phyloP scores from a whole-genome alignment of 1,139 yeast genomes.

The Komagataea norvegica region DNA sequence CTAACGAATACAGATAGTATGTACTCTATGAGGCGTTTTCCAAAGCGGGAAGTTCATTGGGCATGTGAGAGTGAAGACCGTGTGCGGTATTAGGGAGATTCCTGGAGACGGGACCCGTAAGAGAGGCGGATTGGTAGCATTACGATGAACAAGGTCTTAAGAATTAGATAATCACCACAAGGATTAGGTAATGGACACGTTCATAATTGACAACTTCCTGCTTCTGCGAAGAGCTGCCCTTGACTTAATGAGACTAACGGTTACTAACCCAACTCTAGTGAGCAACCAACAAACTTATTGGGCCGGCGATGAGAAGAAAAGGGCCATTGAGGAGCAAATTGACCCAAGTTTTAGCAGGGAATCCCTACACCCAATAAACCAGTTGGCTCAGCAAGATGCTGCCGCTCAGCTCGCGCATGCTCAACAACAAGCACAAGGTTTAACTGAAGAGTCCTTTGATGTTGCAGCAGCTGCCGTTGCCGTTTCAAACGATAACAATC shows the following conservation, averaged over 20 bases:
- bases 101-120: too few relatives aligned
- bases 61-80: too few relatives aligned
- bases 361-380: conserved; percentile 11
- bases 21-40: background rate
- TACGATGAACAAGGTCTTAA: background rate
- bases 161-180: conserved; percentile 11
- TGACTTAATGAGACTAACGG: too few relatives aligned
- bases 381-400: conserved; percentile 13
- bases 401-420: conserved; percentile 8
- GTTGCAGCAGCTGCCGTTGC: conserved; percentile 29
- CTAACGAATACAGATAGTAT: background rate
- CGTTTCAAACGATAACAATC: conserved; percentile 18
- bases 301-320: conserved; percentile 17
- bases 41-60: too few relatives aligned
- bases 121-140: too few relatives aligned
- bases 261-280: conserved; percentile 7
- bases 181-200: conserved; percentile 6
- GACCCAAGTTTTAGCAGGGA: conserved; percentile 23
- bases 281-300: conserved; percentile 13
- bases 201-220: background rate
- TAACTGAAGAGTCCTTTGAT: conserved; percentile 23
- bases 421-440: conserved; percentile 9
- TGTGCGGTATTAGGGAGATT: too few relatives aligned
- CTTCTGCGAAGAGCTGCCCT: background rate
- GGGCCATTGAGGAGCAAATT: conserved; percentile 18